phyloP scores from a whole-genome alignment of 2,329 filamentous ascomycete genomes.

The Penicillium brasilianum region DNA sequence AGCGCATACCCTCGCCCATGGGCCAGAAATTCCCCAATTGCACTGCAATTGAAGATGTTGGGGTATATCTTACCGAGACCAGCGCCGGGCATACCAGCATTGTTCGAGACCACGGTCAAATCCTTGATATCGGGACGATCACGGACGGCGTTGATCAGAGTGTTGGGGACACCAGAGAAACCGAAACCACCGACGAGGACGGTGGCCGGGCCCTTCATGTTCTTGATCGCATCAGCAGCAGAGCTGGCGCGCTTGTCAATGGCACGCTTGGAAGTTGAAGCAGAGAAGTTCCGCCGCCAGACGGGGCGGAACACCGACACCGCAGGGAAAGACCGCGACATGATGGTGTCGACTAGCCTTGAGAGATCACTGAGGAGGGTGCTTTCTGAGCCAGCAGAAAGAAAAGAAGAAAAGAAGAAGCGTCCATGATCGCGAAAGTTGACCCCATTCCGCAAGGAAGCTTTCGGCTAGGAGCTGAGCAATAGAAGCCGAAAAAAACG shows the following conservation, averaged over 20 bases:
- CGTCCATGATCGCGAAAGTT: conserved; percentile 21
- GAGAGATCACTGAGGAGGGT: conserved; percentile 15
- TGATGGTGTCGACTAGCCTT: conserved; percentile 28
- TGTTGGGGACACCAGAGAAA: conserved; percentile 63
- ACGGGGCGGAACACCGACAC: conserved; percentile 41
- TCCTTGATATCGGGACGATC: conserved; percentile 60
- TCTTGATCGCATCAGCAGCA: conserved; percentile 72
- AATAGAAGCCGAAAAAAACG: conserved; percentile 35
- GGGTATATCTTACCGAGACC: conserved; percentile 65
- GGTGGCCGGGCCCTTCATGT: conserved; percentile 71
- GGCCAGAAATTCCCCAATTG: not conserved
- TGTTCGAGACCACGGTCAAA: conserved; percentile 82
- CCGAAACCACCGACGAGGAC: conserved; percentile 80
- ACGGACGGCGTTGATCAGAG: conserved; percentile 67
- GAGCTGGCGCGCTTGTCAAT: conserved; percentile 77
- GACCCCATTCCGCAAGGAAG: conserved; percentile 22
- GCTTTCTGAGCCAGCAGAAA: conserved; percentile 27
- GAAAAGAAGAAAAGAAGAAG: conserved; percentile 18
- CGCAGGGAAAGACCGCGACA: conserved; percentile 38
- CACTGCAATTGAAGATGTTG: not conserved
- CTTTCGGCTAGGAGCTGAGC: conserved; percentile 31
- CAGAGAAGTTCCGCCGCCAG: conserved; percentile 66
- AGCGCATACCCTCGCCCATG: not conserved
- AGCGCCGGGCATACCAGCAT: conserved; percentile 72
- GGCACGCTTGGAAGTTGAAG: conserved; percentile 64